Evolutionary conservation across 768 basidiomycete genomes (phyloP), one percentile per base, ranked within the genome.

Genomic region (Lactarius sanguifluus): DNA sequence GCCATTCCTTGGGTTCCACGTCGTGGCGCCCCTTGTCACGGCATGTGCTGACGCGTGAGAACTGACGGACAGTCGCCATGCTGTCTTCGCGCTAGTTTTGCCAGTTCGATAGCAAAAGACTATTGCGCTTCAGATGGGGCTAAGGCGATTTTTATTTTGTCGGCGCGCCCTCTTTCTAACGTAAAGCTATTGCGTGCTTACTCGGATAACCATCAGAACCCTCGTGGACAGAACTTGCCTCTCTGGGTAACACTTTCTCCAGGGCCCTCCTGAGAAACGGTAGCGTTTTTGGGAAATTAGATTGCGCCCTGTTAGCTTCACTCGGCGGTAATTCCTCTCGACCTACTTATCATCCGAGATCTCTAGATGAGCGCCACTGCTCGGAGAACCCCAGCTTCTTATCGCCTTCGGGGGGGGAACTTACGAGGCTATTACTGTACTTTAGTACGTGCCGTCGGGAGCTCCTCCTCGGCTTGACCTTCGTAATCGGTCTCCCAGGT

Each of bases 161-260:
- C 34, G 60, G 57, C 61, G 63, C 60, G 38, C 61, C 56, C 60
- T 61, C 50, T 67, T 16, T 57, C 28, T 70, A 50, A 70, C 68
- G 70, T 70, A 69, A 70, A 54, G 38, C 23, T 57, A 40, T 25
- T 60, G 30, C 36, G 55, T 69, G 60, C 30, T 60, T 50, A 28
- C 41, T 64, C 54, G 67, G 57, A 69, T 55, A 63, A 62, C 68
- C 64, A 70, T 70, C 70, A 70, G 70, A 70, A 70, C 62, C 52
- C 68, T 25, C 59, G 45, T 61, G 57, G 56, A 57, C 63, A 61
- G 66, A 68, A 62, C 59, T 41, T 38, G 34, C 68, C 60, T 36
- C 57, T 62, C 59, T 64, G 60, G 66, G 66, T 34, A 68, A 45
- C 58, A 34, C 50, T 28, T 60, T 68, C 59, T 57, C 69, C 45